phyloP scores from a whole-genome alignment of 1,284 basidiomycete genomes.

The Sanghuangporus sanghuang region DNA sequence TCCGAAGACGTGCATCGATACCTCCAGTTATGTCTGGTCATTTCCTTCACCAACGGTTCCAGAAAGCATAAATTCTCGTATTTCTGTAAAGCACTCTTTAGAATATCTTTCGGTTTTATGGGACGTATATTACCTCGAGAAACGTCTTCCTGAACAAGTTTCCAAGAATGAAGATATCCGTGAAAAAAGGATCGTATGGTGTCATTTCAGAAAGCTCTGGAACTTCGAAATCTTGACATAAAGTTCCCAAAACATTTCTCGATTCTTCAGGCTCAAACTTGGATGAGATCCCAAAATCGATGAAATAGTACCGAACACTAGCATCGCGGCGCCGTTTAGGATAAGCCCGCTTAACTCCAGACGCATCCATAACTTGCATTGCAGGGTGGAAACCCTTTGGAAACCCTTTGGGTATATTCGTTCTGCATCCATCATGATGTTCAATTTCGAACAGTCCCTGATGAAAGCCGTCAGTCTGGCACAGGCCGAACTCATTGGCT shows the following conservation, averaged over 20 bases:
- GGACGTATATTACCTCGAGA: background rate
- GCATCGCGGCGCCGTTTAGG: background rate
- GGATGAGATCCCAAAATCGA: constrained; percentile 26
- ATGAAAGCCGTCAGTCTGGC: background rate
- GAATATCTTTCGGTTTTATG: background rate
- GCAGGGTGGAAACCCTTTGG: constrained; percentile 24
- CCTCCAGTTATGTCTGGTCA: constrained; percentile 16
- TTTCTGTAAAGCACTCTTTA: constrained; percentile 15
- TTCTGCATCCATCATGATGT: constrained; percentile 28
- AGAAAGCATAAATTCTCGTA: constrained; percentile 23
- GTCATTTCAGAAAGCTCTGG: constrained; percentile 1
- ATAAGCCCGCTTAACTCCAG: background rate
- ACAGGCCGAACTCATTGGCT: no score
- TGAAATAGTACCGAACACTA: constrained; percentile 26
- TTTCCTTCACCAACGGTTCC: constrained; percentile 19
- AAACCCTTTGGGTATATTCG: constrained; percentile 24
- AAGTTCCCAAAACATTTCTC: background rate
- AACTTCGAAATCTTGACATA: background rate
- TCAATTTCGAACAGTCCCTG: background rate
- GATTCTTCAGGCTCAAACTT: constrained; percentile 1
- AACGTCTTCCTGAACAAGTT: constrained; percentile 1
- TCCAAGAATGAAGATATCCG: constrained; percentile 9
- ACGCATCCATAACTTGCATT: constrained; percentile 5
- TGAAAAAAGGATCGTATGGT: constrained; percentile 1
- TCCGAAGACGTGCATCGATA: background rate